A percentile compares a stretch with the other conserved stretches of the same genome.
Evolutionary conservation across 495 filamentous ascomycete species (phyloP).

Genomic region (Penicillium steckii): DNA sequence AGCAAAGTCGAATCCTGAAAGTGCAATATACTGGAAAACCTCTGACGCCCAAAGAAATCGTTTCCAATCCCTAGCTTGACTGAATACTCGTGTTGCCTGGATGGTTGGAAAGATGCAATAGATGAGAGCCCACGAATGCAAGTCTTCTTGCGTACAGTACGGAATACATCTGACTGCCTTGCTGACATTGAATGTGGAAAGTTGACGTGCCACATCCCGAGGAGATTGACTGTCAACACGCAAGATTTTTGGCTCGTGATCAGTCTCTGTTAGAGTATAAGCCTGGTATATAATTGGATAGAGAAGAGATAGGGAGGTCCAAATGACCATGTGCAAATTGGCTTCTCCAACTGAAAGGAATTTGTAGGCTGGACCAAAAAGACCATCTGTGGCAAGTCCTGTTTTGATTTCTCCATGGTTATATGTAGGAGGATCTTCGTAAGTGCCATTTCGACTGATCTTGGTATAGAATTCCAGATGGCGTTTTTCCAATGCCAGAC

Average conservation of each 20-base stretch:
- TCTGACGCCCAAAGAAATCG: slow-evolving; percentile 5
- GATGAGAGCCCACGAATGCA: not conserved
- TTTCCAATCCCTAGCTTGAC: slow-evolving; percentile 4
- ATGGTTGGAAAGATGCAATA: not conserved
- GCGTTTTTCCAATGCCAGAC: not conserved
- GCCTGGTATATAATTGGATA: slow-evolving; percentile 1
- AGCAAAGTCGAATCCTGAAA: not conserved
- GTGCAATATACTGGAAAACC: not conserved
- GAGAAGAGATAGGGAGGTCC: slow-evolving; percentile 1
- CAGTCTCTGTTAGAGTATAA: not conserved
- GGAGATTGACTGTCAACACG: not conserved
- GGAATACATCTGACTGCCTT: slow-evolving; percentile 5
- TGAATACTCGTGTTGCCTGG: slow-evolving; percentile 5
- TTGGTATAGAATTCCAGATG: slow-evolving; percentile 1
- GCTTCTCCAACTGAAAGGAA: slow-evolving; percentile 1
- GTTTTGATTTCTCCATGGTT: not conserved
- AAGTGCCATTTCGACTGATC: not conserved
- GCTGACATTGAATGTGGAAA: slow-evolving; percentile 1
- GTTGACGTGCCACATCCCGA: not conserved
- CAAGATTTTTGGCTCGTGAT: not conserved
- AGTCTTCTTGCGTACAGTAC: slow-evolving; percentile 6
- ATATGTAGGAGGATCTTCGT: slow-evolving; percentile 7
- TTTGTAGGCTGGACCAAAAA: slow-evolving; percentile 3
- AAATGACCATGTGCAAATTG: not conserved
- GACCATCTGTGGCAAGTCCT: slow-evolving; percentile 1